Evolutionary conservation across 495 filamentous ascomycete species (phyloP).

Genomic region (Talaromyces ruber): DNA sequence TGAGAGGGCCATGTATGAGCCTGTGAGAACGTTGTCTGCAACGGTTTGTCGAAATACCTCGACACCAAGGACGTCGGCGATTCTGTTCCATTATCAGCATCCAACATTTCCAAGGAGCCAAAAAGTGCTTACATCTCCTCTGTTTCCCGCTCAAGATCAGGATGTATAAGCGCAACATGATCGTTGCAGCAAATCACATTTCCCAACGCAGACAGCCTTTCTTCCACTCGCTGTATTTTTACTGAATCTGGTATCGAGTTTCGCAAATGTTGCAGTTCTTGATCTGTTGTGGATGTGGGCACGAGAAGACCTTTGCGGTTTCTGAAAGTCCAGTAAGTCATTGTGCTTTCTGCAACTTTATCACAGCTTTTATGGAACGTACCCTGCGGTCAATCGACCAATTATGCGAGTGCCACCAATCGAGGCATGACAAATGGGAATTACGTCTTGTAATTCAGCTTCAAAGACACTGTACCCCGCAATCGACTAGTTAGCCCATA

Average conservation of each 20-base stretch:
- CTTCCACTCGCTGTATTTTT: slow-evolving; percentile 92
- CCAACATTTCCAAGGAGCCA: no score
- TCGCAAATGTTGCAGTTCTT: slow-evolving; percentile 93
- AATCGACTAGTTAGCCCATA: slow-evolving; percentile 5
- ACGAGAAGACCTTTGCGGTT: slow-evolving; percentile 96
- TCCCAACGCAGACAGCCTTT: slow-evolving; percentile 88
- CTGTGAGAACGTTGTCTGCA: slow-evolving; percentile 91
- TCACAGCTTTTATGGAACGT: slow-evolving; percentile 24
- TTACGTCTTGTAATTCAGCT: slow-evolving; percentile 92
- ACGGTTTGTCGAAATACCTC: slow-evolving; percentile 98
- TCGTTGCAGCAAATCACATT: slow-evolving; percentile 97
- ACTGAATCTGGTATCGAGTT: slow-evolving; percentile 86
- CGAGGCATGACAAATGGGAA: slow-evolving; percentile 95
- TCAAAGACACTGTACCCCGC: slow-evolving; percentile 63
- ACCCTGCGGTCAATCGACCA: slow-evolving; percentile 91
- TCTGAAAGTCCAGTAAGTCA: slow-evolving; percentile 31
- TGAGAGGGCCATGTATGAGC: slow-evolving; percentile 89
- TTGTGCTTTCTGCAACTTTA: not conserved
- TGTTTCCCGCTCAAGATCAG: slow-evolving; percentile 93
- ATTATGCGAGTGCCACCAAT: slow-evolving; percentile 95
- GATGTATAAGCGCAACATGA: slow-evolving; percentile 91
- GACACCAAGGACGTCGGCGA: slow-evolving; percentile 93
- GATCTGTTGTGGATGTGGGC: slow-evolving; percentile 91
- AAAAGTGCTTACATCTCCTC: slow-evolving; percentile 68
- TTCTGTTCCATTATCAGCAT: slow-evolving; percentile 23